Percentiles rank a stretch among this genome's conserved stretches.
phyloP scores from a whole-genome alignment of 1,139 yeast genomes.

The Yamadazyma siamensis region DNA sequence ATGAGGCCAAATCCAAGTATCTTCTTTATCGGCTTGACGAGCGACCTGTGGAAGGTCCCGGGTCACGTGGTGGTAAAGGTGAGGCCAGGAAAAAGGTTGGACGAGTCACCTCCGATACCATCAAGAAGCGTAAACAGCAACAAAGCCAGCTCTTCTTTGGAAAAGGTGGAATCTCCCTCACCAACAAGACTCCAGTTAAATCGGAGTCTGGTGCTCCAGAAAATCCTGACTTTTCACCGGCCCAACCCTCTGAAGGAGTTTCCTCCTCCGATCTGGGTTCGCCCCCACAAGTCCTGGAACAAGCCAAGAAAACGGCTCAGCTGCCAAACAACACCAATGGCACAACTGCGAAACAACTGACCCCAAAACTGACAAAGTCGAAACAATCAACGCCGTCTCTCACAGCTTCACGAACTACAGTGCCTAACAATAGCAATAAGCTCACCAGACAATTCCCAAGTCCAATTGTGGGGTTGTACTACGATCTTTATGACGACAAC shows the following conservation, averaged over 20 bases:
- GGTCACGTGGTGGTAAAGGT: conserved; percentile 41
- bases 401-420: conserved; percentile 27
- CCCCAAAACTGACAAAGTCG: conserved; percentile 2
- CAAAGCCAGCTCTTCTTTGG: conserved; percentile 18
- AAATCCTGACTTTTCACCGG: neutral
- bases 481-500: conserved; percentile 40
- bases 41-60: conserved; percentile 42
- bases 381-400: neutral
- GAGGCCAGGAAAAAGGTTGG: conserved; percentile 25
- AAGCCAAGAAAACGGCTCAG: neutral
- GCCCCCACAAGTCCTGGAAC: neutral
- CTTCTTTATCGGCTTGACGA: conserved; percentile 37
- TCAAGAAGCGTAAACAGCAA: conserved; percentile 19
- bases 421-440: conserved; percentile 26
- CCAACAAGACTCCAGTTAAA: neutral
- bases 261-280: neutral
- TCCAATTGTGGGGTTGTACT: conserved; percentile 34
- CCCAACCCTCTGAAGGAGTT: neutral
- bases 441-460: conserved; percentile 38
- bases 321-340: neutral
- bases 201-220: neutral
- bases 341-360: neutral
- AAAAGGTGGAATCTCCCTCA: conserved; percentile 1
- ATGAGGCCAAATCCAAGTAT: conserved; percentile 30
- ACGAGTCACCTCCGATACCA: conserved; percentile 21